Evolutionary conservation across 148 eudicot genomes (phyloP), one percentile per base, ranked within the genome.

Genomic region (Bassia scoparia): DNA sequence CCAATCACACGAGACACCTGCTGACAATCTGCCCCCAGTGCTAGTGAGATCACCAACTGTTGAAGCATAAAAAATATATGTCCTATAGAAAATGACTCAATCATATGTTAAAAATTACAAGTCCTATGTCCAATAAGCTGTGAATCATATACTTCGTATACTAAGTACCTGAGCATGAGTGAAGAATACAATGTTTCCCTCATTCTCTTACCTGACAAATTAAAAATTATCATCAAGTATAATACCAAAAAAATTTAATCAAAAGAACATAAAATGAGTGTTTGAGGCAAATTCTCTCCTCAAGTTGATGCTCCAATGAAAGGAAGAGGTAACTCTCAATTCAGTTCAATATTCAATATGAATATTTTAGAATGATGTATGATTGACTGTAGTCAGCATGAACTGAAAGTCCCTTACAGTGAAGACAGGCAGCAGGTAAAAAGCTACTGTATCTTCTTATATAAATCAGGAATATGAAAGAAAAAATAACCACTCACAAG

Each of bases 1-100:
- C 97, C 97, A 70, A 95, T 95, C 70, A 95, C 93, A 72, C 99
- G 99, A 48, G 99, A 88, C 76, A 95, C 99, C 81, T 95, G 99
- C 86, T 91, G 97, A 83, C 99, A 95, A 83, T 95, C 99, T 77
- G 99, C 92, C 76, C 99, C 97, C 68, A 95, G 93, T 85, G 81
- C 99, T 95, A 17, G 99, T 95, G 83, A 95, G 90, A 74, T 86
- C 96, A 79, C 99, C 99, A 79, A 95, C 93, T 61, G 97, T 91
- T 79, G 89, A 83, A 53, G 83, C 69, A 84, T 95, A 97, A 61
- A 95, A 95, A 86, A 91, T 89, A 84, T 71, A 91, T 89, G 76
- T 95, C 99, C 99, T 95, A 75, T 81, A 83, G 33, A 78, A 44
- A 69, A 74, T 14, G 35, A 31, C 53, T 30, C 44, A n/a, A 60